These are phyloP conservation scores for Acer campestre DNA, from an alignment of 345 rosid species.

Conservation along the genomic window DNA sequence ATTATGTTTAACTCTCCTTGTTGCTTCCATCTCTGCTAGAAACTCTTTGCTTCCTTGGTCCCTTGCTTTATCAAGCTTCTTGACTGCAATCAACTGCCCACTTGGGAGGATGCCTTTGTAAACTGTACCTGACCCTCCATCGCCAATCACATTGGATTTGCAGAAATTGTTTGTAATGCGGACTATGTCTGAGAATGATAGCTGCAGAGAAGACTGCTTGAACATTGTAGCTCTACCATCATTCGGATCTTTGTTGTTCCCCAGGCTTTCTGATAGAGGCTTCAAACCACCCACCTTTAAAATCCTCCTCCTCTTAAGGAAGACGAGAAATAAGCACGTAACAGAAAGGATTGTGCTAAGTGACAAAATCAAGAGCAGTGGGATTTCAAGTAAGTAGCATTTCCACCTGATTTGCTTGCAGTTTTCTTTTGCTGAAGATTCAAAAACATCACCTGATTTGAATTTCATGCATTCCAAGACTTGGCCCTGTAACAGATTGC, in stretches of 20 bases:
- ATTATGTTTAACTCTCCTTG: constrained; percentile 6
- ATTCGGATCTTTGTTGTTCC: background rate
- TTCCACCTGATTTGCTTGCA: constrained; percentile 15
- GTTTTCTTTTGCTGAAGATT: constrained; percentile 8
- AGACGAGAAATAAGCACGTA: constrained; percentile 1
- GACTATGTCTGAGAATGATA: constrained; percentile 18
- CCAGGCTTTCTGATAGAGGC: background rate
- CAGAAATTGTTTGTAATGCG: constrained; percentile 17
- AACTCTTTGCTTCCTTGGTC: constrained; percentile 21
- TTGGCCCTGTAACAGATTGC: constrained; percentile 10
- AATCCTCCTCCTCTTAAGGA: constrained; percentile 11
- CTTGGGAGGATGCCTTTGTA: constrained; percentile 8
- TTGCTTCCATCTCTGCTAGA: constrained; percentile 21
- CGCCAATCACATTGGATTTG: constrained; percentile 17
- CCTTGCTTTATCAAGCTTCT: constrained; percentile 23
- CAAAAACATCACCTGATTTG: background rate
- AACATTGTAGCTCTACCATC: background rate
- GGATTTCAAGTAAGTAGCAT: constrained; percentile 16
- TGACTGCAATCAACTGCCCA: constrained; percentile 22
- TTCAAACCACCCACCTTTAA: constrained; percentile 3
- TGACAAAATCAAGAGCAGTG: constrained; percentile 10
- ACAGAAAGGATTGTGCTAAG: constrained; percentile 10
- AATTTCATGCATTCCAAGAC: background rate
- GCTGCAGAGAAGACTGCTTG: constrained; percentile 8
- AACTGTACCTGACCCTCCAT: constrained; percentile 21